These are phyloP conservation scores for Dalbergia oliveri DNA, from an alignment of 306 rosid species.

Conservation along the genomic window DNA sequence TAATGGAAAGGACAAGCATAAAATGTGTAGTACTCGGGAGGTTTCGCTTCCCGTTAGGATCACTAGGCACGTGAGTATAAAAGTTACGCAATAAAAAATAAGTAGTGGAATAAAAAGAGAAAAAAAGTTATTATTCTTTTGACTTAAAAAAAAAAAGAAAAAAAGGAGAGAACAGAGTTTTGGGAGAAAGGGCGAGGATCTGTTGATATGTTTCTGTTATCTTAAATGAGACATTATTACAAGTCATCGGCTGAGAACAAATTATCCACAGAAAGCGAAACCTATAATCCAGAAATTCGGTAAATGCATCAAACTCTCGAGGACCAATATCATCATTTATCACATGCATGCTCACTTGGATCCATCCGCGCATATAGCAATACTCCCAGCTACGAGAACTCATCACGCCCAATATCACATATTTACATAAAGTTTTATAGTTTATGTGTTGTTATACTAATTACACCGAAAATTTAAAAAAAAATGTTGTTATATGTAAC, in stretches of 20 bases:
- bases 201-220: constrained; percentile 20
- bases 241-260: constrained; percentile 38
- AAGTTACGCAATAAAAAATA: neutral
- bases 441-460: too few relatives aligned
- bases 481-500: too few relatives aligned
- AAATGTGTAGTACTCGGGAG: neutral
- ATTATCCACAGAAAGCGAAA: constrained; percentile 48
- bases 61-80: neutral
- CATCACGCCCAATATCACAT: too few relatives aligned
- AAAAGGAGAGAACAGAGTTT: neutral
- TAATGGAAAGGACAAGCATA: neutral
- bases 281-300: constrained; percentile 29
- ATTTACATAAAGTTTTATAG: too few relatives aligned
- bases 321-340: constrained; percentile 46
- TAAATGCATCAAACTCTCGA: constrained; percentile 20
- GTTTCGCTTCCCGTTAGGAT: neutral
- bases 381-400: neutral
- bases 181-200: neutral
- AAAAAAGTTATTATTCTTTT: neutral
- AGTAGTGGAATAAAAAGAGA: neutral
- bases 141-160: neutral
- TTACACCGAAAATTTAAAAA: too few relatives aligned
- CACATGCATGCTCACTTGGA: constrained; percentile 44
- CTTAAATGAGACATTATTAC: constrained; percentile 50
- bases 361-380: neutral